Percentiles rank a stretch among this genome's conserved stretches.
phyloP scores from a whole-genome alignment of 129 eudicot species.

The Gnaphalium uliginosum region DNA sequence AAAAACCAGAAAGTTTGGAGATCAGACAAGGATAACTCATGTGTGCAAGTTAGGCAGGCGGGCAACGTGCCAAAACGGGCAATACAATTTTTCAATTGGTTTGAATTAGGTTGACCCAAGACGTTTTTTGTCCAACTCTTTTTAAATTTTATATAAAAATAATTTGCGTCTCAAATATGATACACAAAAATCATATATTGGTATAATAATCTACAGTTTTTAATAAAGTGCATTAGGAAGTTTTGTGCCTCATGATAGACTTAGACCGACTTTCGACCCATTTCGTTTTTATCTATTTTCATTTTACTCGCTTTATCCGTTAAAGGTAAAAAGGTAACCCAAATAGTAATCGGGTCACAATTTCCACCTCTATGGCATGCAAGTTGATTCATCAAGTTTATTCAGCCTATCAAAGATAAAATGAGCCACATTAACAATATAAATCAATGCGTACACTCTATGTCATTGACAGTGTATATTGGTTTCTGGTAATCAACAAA shows the following conservation, averaged over 20 bases:
- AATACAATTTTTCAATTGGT: background rate
- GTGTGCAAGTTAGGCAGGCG: background rate
- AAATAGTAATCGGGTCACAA: background rate
- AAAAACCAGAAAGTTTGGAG: slow-evolving; percentile 4
- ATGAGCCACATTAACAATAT: background rate
- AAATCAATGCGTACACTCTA: background rate
- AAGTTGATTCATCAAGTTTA: background rate
- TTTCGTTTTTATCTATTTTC: background rate
- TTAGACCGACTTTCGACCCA: background rate
- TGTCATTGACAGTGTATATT: too few relatives aligned
- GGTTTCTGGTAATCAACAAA: background rate
- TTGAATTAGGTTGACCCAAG: background rate
- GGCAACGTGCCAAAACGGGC: background rate
- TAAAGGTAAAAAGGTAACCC: background rate
- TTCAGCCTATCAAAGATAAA: too few relatives aligned
- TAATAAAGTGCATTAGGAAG: background rate
- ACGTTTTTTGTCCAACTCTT: background rate
- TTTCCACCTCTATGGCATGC: too few relatives aligned
- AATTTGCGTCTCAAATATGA: background rate
- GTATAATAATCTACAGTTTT: background rate
- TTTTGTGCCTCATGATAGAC: background rate
- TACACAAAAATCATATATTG: background rate
- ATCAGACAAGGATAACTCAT: slow-evolving; percentile 23
- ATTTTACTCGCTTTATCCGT: background rate
- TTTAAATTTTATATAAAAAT: too few relatives aligned